A percentile compares a stretch with the other conserved stretches of the same genome.
These are phyloP conservation scores for Tuber magnatum DNA, from an alignment of 495 filamentous ascomycete species.

Conservation along the genomic window DNA sequence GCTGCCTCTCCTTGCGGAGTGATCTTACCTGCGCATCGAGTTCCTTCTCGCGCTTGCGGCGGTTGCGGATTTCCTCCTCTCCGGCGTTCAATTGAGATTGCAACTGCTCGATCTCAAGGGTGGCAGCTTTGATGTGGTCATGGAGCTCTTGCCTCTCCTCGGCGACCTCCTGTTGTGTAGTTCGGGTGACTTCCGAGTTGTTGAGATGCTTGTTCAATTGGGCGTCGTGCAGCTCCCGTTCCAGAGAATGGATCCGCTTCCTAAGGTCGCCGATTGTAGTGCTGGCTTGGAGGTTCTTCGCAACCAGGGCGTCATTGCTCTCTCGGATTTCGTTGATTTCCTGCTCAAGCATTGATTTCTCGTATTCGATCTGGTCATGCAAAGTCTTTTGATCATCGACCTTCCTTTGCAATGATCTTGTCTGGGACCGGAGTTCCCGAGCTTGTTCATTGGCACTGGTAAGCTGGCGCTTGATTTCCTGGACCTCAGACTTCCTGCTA, in stretches of 20 bases:
- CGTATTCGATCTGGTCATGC: constrained; percentile 45
- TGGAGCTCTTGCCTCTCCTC: constrained; percentile 62
- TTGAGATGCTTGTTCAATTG: constrained; percentile 46
- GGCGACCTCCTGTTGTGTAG: constrained; percentile 42
- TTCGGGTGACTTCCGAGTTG: constrained; percentile 41
- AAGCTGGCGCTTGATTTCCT: constrained; percentile 57
- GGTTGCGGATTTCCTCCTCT: constrained; percentile 46
- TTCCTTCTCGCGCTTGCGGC: constrained; percentile 46
- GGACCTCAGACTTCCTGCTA: constrained; percentile 56
- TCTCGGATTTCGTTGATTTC: constrained; percentile 41
- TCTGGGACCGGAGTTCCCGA: constrained; percentile 51
- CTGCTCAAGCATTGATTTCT: constrained; percentile 45
- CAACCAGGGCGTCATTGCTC: constrained; percentile 35
- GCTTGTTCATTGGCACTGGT: constrained; percentile 55
- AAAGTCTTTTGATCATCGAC: constrained; percentile 34
- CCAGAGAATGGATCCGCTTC: constrained; percentile 51
- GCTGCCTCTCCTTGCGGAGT: constrained; percentile 55
- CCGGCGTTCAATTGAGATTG: constrained; percentile 52
- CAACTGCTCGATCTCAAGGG: constrained; percentile 58
- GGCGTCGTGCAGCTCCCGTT: constrained; percentile 52
- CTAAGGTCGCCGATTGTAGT: constrained; percentile 50
- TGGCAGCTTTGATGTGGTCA: constrained; percentile 59
- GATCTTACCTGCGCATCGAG: constrained; percentile 52
- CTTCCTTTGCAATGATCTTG: constrained; percentile 42
- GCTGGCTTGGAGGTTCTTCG: constrained; percentile 41